Percentiles rank a stretch among this genome's conserved stretches.
These are phyloP conservation scores for Rauvolfia tetraphylla DNA, from an alignment of 257 asterid genomes.

Conservation along the genomic window DNA sequence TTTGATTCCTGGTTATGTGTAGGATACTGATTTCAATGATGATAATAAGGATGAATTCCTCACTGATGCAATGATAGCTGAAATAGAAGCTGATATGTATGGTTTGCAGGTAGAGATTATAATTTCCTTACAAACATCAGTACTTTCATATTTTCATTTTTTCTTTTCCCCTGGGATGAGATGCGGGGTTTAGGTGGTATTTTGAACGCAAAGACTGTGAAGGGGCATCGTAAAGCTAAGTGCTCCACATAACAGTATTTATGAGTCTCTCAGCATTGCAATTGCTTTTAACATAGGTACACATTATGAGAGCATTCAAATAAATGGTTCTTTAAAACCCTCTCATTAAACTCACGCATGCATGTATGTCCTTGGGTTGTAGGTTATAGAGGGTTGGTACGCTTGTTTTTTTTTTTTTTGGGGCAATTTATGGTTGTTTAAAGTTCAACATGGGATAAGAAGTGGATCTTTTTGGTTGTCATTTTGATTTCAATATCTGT, in stretches of 20 bases:
- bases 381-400: neutral
- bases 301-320: neutral
- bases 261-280: neutral
- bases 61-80: conserved; percentile 77
- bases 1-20: conserved; percentile 28
- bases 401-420: neutral
- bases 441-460: neutral
- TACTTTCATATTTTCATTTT: neutral
- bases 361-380: neutral
- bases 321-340: neutral
- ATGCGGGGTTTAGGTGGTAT: neutral
- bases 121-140: neutral
- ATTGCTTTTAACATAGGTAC: neutral
- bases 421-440: neutral
- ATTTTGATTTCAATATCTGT: neutral
- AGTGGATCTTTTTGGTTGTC: neutral
- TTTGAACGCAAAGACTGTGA: neutral
- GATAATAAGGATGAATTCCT: conserved; percentile 38
- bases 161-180: neutral
- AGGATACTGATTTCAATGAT: conserved; percentile 39
- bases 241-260: neutral
- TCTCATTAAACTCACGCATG: neutral
- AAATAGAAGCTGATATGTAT: conserved; percentile 71
- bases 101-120: conserved; percentile 62
- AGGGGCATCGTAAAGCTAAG: neutral